phyloP scores from a whole-genome alignment of 2,329 filamentous ascomycete species.

The Emericellopsis cladophorae region DNA sequence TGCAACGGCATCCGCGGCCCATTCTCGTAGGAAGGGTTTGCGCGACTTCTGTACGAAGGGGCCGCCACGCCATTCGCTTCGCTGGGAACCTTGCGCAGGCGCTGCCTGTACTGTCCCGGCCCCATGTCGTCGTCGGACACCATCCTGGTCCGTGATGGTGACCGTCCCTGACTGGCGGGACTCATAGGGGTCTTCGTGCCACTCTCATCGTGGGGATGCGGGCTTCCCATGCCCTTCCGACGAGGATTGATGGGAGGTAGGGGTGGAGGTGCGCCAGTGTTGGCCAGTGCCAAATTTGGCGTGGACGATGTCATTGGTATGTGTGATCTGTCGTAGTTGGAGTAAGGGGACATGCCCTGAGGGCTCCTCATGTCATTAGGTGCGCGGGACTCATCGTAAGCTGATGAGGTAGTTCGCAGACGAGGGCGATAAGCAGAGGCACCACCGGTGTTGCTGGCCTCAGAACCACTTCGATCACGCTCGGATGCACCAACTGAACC shows the following conservation, averaged over 20 bases:
- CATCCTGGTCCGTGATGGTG: constrained; percentile 11
- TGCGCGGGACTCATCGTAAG: constrained; percentile 20
- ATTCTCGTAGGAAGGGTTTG: not conserved
- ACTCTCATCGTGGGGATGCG: constrained; percentile 9
- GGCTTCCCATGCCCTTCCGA: constrained; percentile 30
- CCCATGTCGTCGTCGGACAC: constrained; percentile 26
- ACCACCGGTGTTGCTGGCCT: constrained; percentile 33
- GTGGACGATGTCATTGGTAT: constrained; percentile 18
- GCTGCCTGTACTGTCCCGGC: constrained; percentile 19
- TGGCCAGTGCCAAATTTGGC: constrained; percentile 21
- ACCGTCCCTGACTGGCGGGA: not conserved
- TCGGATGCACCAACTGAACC: constrained; percentile 22
- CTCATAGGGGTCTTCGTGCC: constrained; percentile 1
- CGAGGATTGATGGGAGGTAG: constrained; percentile 48
- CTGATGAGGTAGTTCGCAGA: constrained; percentile 22
- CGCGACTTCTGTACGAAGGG: constrained; percentile 12
- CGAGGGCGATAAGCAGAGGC: constrained; percentile 25
- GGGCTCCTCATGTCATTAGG: not conserved
- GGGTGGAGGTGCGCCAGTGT: constrained; percentile 26
- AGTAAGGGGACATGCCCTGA: not conserved
- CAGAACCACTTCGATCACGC: constrained; percentile 41
- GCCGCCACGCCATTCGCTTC: constrained; percentile 22
- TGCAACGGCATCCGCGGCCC: not conserved
- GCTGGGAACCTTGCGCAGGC: constrained; percentile 28
- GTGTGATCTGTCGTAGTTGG: constrained; percentile 4